Base-by-base conservation (phyloP, 345 rosid genomes). In the Syzygium aqueum region DNA sequence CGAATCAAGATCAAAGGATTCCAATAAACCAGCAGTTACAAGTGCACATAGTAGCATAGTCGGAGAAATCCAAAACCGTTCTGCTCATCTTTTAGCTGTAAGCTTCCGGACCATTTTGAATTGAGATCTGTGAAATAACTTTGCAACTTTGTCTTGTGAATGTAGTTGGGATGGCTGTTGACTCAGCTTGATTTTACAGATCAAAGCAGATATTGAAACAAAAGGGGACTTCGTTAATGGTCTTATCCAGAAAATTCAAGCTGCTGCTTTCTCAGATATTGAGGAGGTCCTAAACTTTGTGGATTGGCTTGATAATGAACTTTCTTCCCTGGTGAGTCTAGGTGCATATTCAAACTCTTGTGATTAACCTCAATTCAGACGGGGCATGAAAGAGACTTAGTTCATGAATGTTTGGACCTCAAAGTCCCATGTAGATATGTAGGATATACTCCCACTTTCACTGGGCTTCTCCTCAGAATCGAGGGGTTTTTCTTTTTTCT, bases 41-140 rank as follows among this genome's bases (percentile, higher is more conserved):
- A 94, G 92, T 89, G 95, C 90, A 50, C 99, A 95, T 85, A 94
- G 88, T 84, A 95, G 97, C 91, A 94, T 96, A 77, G 97, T 97
- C 61, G 98, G 96, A 82, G 99, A 97, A 92, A 95, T 96, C 89
- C 98, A 94, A 89, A 96, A 97, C 88, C 97, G 99, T 67, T 97
- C 99, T 0, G 93, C 97, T 0, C 95, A 95, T 87, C 95, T 96
- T 21, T 90, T 95, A 85, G 99, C 99, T 51, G 99, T 97, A 94
- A 93, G 94, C 51, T 87, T 86, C 57, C 13, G 25, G 33, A 27
- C 30, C 11, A 27, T n/a, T 78, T 77, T 57, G 53, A 52, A 51
- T 52, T 84, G 59, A 30, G 27, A 27, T 85, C 50, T 85, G 67
- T 86, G 19, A 59, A 28, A 50, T 73, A 37, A 37, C 14, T 73